phyloP scores from a whole-genome alignment of 192 early-diverging fungal genomes.

The Powellomyces hirtus region DNA sequence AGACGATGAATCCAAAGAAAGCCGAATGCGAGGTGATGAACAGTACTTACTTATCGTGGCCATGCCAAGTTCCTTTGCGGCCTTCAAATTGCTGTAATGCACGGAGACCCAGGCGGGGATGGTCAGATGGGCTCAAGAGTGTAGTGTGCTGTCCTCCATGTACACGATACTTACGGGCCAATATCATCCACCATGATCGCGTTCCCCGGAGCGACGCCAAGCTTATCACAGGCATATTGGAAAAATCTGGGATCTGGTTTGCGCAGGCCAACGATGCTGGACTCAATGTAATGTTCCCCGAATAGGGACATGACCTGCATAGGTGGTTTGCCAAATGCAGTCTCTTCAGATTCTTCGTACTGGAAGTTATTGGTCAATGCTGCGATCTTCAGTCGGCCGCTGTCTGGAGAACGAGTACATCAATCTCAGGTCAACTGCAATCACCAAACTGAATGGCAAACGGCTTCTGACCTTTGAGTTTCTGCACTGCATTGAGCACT shows the following conservation, averaged over 20 bases:
- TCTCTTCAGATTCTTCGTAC: conserved; percentile 1
- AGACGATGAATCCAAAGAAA: background rate
- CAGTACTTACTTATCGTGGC: conserved; percentile 54
- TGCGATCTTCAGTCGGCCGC: conserved; percentile 60
- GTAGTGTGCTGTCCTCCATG: no score
- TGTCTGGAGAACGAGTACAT: conserved; percentile 2
- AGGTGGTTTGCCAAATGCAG: conserved; percentile 20
- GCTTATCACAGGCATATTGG: conserved; percentile 64
- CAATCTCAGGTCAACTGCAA: background rate
- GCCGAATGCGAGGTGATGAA: background rate
- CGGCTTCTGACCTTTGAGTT: conserved; percentile 33
- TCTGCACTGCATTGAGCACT: conserved; percentile 51
- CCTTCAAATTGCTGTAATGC: conserved; percentile 57
- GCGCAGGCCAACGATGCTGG: conserved; percentile 68
- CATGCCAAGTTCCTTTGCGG: conserved; percentile 71
- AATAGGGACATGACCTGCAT: conserved; percentile 52
- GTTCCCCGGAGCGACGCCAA: conserved; percentile 65
- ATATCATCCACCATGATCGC: conserved; percentile 87
- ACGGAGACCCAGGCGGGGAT: background rate
- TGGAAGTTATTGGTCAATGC: conserved; percentile 86
- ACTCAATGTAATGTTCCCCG: conserved; percentile 70
- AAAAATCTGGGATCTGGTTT: conserved; percentile 82
- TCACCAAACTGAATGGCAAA: background rate
- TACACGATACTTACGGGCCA: conserved; percentile 50
- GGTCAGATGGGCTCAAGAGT: background rate